phyloP scores from a whole-genome alignment of 1,284 basidiomycete genomes.

The Lentinula novae-zelandiae region DNA sequence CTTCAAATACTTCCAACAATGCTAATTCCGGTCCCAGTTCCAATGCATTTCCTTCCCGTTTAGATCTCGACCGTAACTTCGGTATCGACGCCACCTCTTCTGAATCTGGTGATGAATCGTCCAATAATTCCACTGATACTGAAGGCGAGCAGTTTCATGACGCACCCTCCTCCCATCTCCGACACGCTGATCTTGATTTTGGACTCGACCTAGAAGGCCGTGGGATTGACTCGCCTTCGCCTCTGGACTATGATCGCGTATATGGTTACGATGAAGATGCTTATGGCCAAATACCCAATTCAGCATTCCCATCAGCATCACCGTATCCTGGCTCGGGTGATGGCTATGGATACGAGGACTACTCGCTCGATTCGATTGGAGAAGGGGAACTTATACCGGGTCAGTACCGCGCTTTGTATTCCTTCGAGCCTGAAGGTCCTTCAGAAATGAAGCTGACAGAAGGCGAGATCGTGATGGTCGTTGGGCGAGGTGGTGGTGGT shows the following conservation, averaged over 20 bases:
- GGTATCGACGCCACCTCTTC: neutral
- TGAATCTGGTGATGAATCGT: neutral
- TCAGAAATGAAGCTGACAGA: constrained; percentile 74
- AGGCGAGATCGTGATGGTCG: constrained; percentile 63
- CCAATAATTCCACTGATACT: neutral
- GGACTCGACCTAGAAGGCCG: neutral
- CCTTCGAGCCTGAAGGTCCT: constrained; percentile 67
- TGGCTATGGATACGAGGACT: constrained; percentile 28
- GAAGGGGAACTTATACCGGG: constrained; percentile 51
- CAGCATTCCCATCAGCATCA: constrained; percentile 6
- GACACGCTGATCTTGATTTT: neutral
- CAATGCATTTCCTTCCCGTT: neutral
- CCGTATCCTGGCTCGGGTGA: constrained; percentile 12
- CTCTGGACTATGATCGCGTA: constrained; percentile 4
- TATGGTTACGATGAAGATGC: neutral
- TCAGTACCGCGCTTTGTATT: constrained; percentile 66
- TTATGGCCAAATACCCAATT: constrained; percentile 19
- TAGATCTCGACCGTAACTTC: constrained; percentile 11
- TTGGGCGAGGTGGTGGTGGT: constrained; percentile 69
- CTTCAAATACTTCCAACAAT: neutral
- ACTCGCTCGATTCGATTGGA: constrained; percentile 26
- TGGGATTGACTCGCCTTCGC: constrained; percentile 2
- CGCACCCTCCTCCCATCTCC: neutral
- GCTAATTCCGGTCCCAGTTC: neutral
- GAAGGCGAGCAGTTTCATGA: constrained; percentile 4